These are phyloP conservation scores for Candida pseudoglaebosa DNA, from an alignment of 805 yeast species.

Conservation along the genomic window DNA sequence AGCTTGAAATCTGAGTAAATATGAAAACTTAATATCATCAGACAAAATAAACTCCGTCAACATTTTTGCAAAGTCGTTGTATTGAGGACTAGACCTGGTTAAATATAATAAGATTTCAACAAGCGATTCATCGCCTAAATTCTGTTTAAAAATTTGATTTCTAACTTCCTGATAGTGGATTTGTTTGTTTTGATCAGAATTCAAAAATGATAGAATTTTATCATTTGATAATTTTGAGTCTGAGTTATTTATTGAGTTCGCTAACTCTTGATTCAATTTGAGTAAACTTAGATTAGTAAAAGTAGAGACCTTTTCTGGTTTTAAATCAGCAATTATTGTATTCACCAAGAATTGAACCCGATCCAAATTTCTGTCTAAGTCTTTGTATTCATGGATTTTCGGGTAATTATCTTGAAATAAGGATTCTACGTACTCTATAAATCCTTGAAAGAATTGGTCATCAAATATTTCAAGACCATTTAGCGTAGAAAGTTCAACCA, in stretches of 20 bases:
- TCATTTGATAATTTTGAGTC: constrained; percentile 9
- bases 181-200: constrained; percentile 5
- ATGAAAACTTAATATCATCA: constrained; percentile 21
- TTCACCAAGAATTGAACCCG: constrained; percentile 16
- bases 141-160: constrained; percentile 15
- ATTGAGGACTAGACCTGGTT: constrained; percentile 8
- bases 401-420: constrained; percentile 26
- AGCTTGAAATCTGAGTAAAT: constrained; percentile 18
- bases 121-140: constrained; percentile 21
- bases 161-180: constrained; percentile 9
- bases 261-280: constrained; percentile 22
- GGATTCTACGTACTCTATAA: constrained; percentile 24
- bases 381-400: constrained; percentile 31
- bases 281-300: constrained; percentile 14
- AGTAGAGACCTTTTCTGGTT: constrained; percentile 3
- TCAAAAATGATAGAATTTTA: constrained; percentile 10
- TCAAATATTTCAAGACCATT: constrained; percentile 12
- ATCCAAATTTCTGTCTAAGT: constrained; percentile 25
- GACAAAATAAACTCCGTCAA: constrained; percentile 14
- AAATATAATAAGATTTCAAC: constrained; percentile 16
- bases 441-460: constrained; percentile 16
- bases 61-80: constrained; percentile 7
- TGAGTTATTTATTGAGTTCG: constrained; percentile 11
- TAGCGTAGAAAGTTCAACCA: constrained; percentile 6
- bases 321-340: constrained; percentile 1